Percentiles rank a stretch among this genome's conserved stretches.
Conservation (phyloP, 1,284 basidiomycete genomes). For the Somion occarium region DNA sequence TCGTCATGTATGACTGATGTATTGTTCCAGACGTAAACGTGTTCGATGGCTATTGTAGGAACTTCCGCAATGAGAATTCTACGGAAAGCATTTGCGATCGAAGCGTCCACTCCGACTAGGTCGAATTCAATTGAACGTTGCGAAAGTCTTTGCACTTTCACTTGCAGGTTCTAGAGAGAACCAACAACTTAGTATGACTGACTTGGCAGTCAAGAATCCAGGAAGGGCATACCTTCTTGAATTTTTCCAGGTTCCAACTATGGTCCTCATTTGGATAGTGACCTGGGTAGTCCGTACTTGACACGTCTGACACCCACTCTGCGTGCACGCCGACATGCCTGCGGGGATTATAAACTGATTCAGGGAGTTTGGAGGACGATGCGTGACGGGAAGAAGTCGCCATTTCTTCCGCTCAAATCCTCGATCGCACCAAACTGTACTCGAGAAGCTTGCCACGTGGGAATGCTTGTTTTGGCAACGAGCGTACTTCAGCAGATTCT, state of each 20-base stretch:
- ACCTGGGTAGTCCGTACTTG: conserved; percentile 85
- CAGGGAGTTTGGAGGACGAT: conserved; percentile 21
- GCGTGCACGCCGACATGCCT: conserved; percentile 56
- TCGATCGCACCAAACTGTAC: no score
- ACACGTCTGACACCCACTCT: conserved; percentile 78
- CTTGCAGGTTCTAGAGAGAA: conserved; percentile 57
- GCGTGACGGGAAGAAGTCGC: no score
- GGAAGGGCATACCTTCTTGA: conserved; percentile 59
- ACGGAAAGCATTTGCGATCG: conserved; percentile 92
- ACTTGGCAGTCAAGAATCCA: background rate
- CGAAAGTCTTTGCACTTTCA: conserved; percentile 76
- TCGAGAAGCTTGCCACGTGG: no score
- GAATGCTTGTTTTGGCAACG: no score
- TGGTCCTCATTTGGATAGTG: conserved; percentile 82
- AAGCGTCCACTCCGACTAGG: conserved; percentile 92
- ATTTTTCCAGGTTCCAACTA: conserved; percentile 75
- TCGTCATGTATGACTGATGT: conserved; percentile 95
- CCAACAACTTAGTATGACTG: background rate
- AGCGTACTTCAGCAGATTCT: no score
- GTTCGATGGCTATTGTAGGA: conserved; percentile 90
- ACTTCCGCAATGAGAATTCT: conserved; percentile 95
- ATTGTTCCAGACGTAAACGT: conserved; percentile 95
- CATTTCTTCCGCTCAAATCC: no score
- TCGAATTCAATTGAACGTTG: conserved; percentile 90
- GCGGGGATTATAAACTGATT: conserved; percentile 28